A percentile compares a stretch with the other conserved stretches of the same genome.
Evolutionary conservation across 2,329 filamentous ascomycete species (phyloP).

Genomic region (Diatrype stigma): DNA sequence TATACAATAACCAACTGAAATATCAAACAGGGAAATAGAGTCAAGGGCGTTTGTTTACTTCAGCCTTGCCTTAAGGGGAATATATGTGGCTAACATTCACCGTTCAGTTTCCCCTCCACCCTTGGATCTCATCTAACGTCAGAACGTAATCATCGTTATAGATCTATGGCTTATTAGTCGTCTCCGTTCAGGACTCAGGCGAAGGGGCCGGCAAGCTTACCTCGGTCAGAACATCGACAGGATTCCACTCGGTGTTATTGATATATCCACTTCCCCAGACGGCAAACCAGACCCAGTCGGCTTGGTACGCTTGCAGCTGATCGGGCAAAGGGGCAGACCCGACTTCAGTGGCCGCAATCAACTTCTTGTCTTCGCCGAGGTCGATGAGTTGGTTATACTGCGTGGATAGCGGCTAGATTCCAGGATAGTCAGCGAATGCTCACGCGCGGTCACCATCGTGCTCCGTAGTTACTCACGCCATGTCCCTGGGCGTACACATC

Average conservation of each 20-base stretch:
- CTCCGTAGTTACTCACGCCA: slow-evolving; percentile 28
- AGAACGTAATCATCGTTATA: slow-evolving; percentile 30
- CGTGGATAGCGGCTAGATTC: slow-evolving; percentile 33
- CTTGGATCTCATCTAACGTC: slow-evolving; percentile 32
- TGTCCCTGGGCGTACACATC: slow-evolving; percentile 43
- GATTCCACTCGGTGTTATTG: slow-evolving; percentile 37
- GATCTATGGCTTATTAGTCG: slow-evolving; percentile 15
- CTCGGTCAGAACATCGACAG: slow-evolving; percentile 33
- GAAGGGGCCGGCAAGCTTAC: slow-evolving; percentile 14
- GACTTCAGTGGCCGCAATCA: slow-evolving; percentile 44
- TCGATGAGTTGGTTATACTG: slow-evolving; percentile 40
- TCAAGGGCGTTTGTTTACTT: no score
- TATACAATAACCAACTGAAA: no score
- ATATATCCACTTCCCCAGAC: slow-evolving; percentile 43
- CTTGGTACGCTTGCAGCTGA: slow-evolving; percentile 37
- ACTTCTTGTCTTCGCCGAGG: slow-evolving; percentile 41
- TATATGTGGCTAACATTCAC: no score
- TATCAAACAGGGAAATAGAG: no score
- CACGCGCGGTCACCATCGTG: background rate
- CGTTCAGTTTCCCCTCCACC: slow-evolving; percentile 17
- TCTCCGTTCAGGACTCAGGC: no score
- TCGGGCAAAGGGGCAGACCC: slow-evolving; percentile 41
- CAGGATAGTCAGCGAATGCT: slow-evolving; percentile 5
- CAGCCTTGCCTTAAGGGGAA: no score
- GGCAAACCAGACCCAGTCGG: slow-evolving; percentile 45